Evolutionary conservation across 2,329 filamentous ascomycete genomes (phyloP).

Genomic region (Cladorrhinum sp.): DNA sequence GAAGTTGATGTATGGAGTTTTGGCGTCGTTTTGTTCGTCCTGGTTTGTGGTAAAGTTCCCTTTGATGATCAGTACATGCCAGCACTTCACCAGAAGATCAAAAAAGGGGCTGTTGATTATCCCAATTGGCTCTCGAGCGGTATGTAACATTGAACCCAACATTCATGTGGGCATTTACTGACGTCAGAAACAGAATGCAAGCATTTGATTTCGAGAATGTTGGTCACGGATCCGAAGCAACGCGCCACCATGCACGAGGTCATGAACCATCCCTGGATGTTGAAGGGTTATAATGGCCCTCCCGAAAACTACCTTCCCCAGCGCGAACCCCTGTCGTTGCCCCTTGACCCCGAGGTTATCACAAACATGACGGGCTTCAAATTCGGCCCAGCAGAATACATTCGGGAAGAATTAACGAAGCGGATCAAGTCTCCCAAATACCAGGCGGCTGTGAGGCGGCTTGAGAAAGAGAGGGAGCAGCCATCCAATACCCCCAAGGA

Average conservation of each 20-base stretch:
- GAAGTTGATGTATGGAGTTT: conserved; percentile 99
- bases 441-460: conserved; percentile 72
- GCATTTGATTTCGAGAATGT: conserved; percentile 87
- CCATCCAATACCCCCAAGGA: conserved; percentile 54
- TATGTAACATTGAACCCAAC: conserved; percentile 43
- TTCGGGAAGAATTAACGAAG: conserved; percentile 75
- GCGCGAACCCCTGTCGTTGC: conserved; percentile 80
- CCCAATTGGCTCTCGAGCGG: conserved; percentile 88
- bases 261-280: conserved; percentile 93
- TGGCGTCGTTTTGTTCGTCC: conserved; percentile 92
- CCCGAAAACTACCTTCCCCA: conserved; percentile 85
- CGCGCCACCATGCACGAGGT: conserved; percentile 87
- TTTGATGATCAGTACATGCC: conserved; percentile 99
- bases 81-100: conserved; percentile 96
- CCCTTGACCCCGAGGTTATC: conserved; percentile 78
- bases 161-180: conserved; percentile 29
- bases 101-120: conserved; percentile 94
- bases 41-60: conserved; percentile 96
- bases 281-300: conserved; percentile 80
- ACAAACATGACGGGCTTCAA: conserved; percentile 97
- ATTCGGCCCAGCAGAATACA: conserved; percentile 83
- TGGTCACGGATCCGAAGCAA: conserved; percentile 88
- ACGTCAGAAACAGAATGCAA: conserved; percentile 71
- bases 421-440: conserved; percentile 95
- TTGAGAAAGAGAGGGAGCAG: conserved; percentile 63